Evolutionary conservation across 495 filamentous ascomycete species (phyloP).

Genomic region (Tuber calosporum): DNA sequence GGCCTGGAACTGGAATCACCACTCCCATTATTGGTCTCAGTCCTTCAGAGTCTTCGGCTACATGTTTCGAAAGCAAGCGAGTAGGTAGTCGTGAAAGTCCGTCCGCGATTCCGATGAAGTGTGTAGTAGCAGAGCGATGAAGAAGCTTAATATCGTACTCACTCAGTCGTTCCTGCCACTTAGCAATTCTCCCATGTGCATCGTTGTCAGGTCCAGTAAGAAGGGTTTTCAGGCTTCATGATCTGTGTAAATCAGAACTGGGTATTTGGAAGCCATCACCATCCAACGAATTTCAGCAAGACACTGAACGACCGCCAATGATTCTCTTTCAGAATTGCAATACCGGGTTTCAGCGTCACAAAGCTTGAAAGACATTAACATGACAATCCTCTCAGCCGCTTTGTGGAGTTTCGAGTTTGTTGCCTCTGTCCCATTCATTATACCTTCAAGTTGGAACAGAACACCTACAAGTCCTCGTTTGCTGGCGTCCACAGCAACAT

Average conservation of each 20-base stretch:
- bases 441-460: background rate
- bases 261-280: background rate
- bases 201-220: background rate
- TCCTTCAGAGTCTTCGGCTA: background rate
- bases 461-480: background rate
- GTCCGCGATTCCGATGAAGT: background rate
- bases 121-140: background rate
- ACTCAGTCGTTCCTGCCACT: background rate
- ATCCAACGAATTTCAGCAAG: background rate
- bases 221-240: background rate
- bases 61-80: fast-evolving
- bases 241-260: constrained; percentile 1
- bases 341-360: background rate
- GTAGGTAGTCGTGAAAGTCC: background rate
- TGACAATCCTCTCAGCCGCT: background rate
- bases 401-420: background rate
- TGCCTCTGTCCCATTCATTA: background rate
- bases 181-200: background rate
- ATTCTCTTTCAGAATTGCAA: background rate
- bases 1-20: background rate
- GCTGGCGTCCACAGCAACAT: background rate
- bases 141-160: background rate
- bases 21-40: too few relatives aligned
- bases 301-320: background rate
- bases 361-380: background rate